phyloP scores from a whole-genome alignment of 805 yeast genomes.

The Danielia reshetovae region DNA sequence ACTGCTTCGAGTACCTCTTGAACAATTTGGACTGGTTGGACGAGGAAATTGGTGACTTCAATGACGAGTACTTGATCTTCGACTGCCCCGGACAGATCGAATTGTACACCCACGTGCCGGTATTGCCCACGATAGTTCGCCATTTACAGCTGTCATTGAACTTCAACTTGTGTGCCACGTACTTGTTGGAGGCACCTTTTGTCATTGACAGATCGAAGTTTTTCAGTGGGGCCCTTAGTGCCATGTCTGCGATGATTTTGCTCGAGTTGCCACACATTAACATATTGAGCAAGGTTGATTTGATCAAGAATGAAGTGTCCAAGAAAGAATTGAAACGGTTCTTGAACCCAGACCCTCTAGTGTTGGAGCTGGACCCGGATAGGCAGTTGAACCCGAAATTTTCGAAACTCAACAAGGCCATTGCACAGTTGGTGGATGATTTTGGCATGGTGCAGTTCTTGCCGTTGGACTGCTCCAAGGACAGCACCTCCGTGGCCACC shows the following conservation, averaged over 20 bases:
- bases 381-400: conserved; percentile 48
- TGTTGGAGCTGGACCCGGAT: conserved; percentile 39
- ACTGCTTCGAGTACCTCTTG: conserved; percentile 88
- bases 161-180: conserved; percentile 89
- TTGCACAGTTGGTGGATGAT: conserved; percentile 90
- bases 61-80: conserved; percentile 89
- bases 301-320: conserved; percentile 74
- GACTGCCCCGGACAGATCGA: conserved; percentile 99
- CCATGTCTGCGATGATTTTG: conserved; percentile 97
- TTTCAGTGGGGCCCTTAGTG: conserved; percentile 91
- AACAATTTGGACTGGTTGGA: conserved; percentile 95
- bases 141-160: conserved; percentile 77
- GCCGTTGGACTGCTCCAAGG: conserved; percentile 71
- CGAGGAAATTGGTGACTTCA: conserved; percentile 93
- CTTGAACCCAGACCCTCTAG: conserved; percentile 86
- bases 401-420: conserved; percentile 67
- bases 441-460: conserved; percentile 98
- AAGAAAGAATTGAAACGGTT: conserved; percentile 76
- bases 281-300: conserved; percentile 80
- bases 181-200: conserved; percentile 90
- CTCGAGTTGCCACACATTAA: conserved; percentile 94
- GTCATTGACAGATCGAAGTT: conserved; percentile 87
- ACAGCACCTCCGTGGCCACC: conserved; percentile 71
- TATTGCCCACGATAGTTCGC: conserved; percentile 81
- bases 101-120: conserved; percentile 90